A percentile compares a stretch with the other conserved stretches of the same genome.
phyloP scores from a whole-genome alignment of 345 rosid genomes.

The Linum trigynum region DNA sequence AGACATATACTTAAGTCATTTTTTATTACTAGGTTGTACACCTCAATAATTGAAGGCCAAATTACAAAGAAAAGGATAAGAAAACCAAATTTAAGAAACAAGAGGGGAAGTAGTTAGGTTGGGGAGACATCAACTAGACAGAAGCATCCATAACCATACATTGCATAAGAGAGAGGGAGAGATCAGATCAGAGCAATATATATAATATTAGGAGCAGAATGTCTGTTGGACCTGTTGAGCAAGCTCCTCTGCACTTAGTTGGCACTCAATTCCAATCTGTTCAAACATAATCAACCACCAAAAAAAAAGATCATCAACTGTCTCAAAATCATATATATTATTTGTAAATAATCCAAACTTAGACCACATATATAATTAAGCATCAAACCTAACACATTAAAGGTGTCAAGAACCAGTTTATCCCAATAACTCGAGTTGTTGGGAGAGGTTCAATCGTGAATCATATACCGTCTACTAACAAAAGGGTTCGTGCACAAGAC shows the following conservation, averaged over 20 bases:
- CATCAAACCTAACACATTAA: background rate
- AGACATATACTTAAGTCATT: too few species aligned
- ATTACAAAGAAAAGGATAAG: too few species aligned
- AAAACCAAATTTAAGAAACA: too few species aligned
- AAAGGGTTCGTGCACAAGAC: too few species aligned
- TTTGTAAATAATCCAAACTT: too few species aligned
- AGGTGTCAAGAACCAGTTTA: background rate
- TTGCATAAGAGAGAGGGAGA: background rate
- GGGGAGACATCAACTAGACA: too few species aligned
- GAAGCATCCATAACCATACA: too few species aligned
- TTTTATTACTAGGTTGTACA: too few species aligned
- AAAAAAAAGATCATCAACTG: slow-evolving; percentile 12
- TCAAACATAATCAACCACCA: background rate
- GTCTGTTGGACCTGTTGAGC: slow-evolving; percentile 85
- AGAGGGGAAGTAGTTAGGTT: too few species aligned
- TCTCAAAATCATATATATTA: too few species aligned
- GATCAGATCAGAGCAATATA: background rate
- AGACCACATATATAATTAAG: background rate
- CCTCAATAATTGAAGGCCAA: too few species aligned
- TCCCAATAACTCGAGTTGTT: background rate
- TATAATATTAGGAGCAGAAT: slow-evolving; percentile 32
- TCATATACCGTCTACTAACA: too few species aligned
- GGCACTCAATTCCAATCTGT: slow-evolving; percentile 96
- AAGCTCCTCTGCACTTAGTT: slow-evolving; percentile 86
- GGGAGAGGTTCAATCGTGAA: background rate